These are phyloP conservation scores for Neonectria magnoliae DNA, from an alignment of 2,329 filamentous ascomycete species.

Conservation along the genomic window DNA sequence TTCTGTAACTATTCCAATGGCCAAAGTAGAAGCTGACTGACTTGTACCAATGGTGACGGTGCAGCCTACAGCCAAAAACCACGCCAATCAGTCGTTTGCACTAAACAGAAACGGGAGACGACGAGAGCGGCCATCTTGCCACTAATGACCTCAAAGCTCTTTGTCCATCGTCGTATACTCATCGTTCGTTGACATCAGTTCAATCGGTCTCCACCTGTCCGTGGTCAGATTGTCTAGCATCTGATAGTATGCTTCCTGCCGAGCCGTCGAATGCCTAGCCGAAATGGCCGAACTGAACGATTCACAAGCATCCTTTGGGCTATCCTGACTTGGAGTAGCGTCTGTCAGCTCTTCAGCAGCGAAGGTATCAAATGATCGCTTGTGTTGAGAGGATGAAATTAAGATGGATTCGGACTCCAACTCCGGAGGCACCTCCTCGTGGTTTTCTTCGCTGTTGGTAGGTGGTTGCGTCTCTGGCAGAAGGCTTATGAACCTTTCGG, in stretches of 20 bases:
- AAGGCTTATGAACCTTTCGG: slow-evolving; percentile 1
- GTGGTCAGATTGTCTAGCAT: slow-evolving; percentile 45
- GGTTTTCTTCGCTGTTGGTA: neutral
- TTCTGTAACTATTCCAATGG: slow-evolving; percentile 37
- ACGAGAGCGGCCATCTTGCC: neutral
- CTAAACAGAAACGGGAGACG: neutral
- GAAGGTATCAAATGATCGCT: slow-evolving; percentile 34
- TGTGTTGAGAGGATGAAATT: slow-evolving; percentile 14
- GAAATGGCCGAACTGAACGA: slow-evolving; percentile 30
- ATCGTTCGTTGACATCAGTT: slow-evolving; percentile 48
- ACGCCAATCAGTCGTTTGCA: neutral
- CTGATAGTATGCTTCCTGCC: slow-evolving; percentile 47
- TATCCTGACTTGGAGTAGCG: neutral
- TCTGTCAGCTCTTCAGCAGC: neutral
- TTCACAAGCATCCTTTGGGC: slow-evolving; percentile 16
- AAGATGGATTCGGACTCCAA: neutral
- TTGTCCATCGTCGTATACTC: slow-evolving; percentile 46
- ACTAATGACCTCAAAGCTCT: slow-evolving; percentile 43
- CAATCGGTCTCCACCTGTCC: slow-evolving; percentile 45
- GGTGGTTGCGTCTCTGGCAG: slow-evolving; percentile 23
- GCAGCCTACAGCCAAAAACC: neutral
- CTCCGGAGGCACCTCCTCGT: neutral
- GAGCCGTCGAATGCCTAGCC: slow-evolving; percentile 35
- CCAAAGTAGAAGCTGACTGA: slow-evolving; percentile 35
- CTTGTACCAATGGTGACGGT: slow-evolving; percentile 13